Conservation (phyloP, 495 filamentous ascomycete species). For the Aspergillus ellipticus region DNA sequence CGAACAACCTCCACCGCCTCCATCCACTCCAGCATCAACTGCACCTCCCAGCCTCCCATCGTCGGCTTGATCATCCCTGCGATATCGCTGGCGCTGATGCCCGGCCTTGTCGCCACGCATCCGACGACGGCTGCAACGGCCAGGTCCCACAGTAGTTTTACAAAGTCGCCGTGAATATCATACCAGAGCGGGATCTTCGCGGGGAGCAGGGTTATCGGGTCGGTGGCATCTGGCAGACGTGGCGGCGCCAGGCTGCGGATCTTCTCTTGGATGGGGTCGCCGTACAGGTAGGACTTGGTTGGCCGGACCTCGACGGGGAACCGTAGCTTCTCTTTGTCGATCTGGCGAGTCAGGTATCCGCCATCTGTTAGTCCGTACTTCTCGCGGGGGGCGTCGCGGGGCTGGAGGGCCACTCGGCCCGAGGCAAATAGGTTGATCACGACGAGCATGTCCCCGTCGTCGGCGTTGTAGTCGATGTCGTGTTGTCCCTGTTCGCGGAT, state of each 20-base stretch:
- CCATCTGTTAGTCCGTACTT: conserved; percentile 70
- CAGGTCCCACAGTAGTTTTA: conserved; percentile 61
- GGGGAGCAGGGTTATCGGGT: conserved; percentile 18
- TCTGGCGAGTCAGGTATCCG: conserved; percentile 66
- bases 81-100: conserved; percentile 50
- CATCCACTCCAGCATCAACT: conserved; percentile 64
- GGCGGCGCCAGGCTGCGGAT: conserved; percentile 24
- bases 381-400: conserved; percentile 57
- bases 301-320: conserved; percentile 62
- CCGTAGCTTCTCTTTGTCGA: conserved; percentile 60
- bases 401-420: conserved; percentile 52
- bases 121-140: conserved; percentile 56
- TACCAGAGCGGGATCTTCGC: conserved; percentile 71
- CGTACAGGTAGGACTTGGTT: conserved; percentile 55
- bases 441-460: conserved; percentile 67
- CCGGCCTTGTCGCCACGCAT: conserved; percentile 57
- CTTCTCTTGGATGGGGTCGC: conserved; percentile 47
- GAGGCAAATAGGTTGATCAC: conserved; percentile 63
- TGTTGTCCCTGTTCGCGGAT: conserved; percentile 37
- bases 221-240: conserved; percentile 15
- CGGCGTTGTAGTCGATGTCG: conserved; percentile 32
- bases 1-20: conserved; percentile 42
- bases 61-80: conserved; percentile 54
- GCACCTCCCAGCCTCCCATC: conserved; percentile 65
- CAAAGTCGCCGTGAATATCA: conserved; percentile 66